A percentile compares a stretch with the other conserved stretches of the same genome.
Conservation (phyloP, 148 eudicot species). For the Spergularia bocconei region DNA sequence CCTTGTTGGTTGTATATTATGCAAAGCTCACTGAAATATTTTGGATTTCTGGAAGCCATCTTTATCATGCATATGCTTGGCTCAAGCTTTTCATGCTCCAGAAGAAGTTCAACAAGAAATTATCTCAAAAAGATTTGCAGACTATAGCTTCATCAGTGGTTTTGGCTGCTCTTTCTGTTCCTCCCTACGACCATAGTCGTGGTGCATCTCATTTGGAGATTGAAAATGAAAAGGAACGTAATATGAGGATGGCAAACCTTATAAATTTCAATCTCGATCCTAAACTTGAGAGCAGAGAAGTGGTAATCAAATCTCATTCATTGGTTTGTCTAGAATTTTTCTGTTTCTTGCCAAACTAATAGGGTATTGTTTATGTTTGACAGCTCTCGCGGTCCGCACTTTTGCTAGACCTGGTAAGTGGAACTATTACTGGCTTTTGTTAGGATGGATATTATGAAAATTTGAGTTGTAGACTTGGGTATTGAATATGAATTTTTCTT, state of each 20-base stretch:
- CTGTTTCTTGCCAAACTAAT: slow-evolving; percentile 11
- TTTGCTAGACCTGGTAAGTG: slow-evolving; percentile 72
- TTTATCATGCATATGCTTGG: slow-evolving; percentile 95
- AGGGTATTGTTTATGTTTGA: slow-evolving; percentile 16
- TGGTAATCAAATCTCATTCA: slow-evolving; percentile 47
- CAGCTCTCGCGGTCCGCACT: slow-evolving; percentile 87
- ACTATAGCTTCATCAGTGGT: slow-evolving; percentile 83
- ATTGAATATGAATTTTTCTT: not conserved
- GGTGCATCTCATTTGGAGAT: slow-evolving; percentile 83
- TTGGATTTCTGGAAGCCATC: slow-evolving; percentile 75
- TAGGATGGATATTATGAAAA: not conserved
- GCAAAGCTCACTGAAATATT: slow-evolving; percentile 79
- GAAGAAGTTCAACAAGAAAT: slow-evolving; percentile 79
- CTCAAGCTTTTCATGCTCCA: slow-evolving; percentile 83
- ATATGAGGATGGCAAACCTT: slow-evolving; percentile 72
- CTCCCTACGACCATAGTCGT: slow-evolving; percentile 70
- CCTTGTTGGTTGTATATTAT: slow-evolving; percentile 79
- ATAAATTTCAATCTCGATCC: slow-evolving; percentile 83
- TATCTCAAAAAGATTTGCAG: slow-evolving; percentile 84
- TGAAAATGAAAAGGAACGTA: slow-evolving; percentile 79
- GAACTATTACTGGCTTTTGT: not conserved
- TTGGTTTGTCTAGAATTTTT: slow-evolving; percentile 2
- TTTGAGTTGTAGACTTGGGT: not conserved
- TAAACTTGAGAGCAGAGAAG: slow-evolving; percentile 76
- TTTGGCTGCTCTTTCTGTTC: slow-evolving; percentile 78